Evolutionary conservation across 176 grass and related monocot genomes (phyloP).

Genomic region (Phragmites australis): DNA sequence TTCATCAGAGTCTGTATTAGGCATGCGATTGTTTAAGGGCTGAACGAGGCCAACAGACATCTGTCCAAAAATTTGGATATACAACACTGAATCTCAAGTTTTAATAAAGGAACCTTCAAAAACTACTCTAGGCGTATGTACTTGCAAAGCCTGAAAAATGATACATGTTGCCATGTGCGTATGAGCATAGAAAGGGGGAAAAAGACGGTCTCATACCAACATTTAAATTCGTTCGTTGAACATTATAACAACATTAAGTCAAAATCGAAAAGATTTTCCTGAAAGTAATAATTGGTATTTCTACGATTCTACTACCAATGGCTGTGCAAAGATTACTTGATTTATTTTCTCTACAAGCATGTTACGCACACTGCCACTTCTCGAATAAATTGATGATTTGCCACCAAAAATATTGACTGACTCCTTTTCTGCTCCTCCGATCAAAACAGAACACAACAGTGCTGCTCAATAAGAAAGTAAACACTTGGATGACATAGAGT

Average conservation of each 20-base stretch:
- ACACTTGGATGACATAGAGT: conserved; percentile 7
- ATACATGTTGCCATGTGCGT: not conserved
- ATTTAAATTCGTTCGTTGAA: not conserved
- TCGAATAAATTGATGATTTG: too few relatives aligned
- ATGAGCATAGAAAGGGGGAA: not conserved
- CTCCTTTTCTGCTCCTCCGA: conserved; percentile 15
- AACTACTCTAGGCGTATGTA: not conserved
- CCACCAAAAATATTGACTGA: too few relatives aligned
- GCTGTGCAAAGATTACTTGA: not conserved
- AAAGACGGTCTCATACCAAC: not conserved
- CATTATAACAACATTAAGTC: not conserved
- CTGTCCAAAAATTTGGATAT: not conserved
- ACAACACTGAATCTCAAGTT: not conserved
- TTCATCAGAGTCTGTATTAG: not conserved
- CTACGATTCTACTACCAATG: not conserved
- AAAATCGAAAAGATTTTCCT: not conserved
- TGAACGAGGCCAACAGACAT: not conserved
- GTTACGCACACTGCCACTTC: not conserved
- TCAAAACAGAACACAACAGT: not conserved
- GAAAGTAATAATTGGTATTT: not conserved
- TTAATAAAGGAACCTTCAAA: not conserved
- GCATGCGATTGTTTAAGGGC: not conserved
- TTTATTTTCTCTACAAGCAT: conserved; percentile 12
- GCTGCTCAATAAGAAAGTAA: not conserved
- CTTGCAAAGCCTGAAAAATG: not conserved